Evolutionary conservation across 2,329 filamentous ascomycete species (phyloP), one percentile per base, ranked within the genome.

Genomic region (Monosporascus sp.): DNA sequence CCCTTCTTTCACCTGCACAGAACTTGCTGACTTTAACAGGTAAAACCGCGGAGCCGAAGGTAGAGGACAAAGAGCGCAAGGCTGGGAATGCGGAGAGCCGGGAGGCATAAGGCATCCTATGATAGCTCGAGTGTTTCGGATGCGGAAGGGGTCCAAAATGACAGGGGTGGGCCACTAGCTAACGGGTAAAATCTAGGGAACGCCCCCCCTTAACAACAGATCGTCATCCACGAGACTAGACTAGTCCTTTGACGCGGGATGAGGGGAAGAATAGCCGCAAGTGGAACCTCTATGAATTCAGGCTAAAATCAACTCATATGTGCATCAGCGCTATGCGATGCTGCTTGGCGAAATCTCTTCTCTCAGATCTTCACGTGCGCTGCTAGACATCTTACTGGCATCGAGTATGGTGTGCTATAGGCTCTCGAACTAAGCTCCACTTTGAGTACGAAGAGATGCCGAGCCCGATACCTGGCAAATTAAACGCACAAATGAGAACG

Each of bases 261-360:
- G 22, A 49, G 22, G 50, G 50, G 45, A 31, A 25, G 25, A 52
- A 49, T 52, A 52, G 50, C 50, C 50, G 50, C 50, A 49, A 52
- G 50, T 44, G 50, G 50, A 27, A 39, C 45, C 11, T 18, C 36
- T 22, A 11, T 31, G 39, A 2, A 46, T 52, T 52, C 47, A 52
- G 50, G 45, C 50, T 52, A 49, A 49, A 52, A 52, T 49, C 38
- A 36, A 5, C 1, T 35, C 50, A 41, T 25, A 8, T 3, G 4
- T 39, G 22, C 3, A 27, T 17, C 20, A 18, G 50, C 25, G 27
- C n/a, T 17, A 20, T 31, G 20, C 41, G 37, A 31, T 22, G n/a
- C 24, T 15, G 38, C 36, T 52, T n/a, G 45, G 50, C 31, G 47
- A 17, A 38, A 49, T 24, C 31, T 7, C 14, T 35, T 38, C 31